These are phyloP conservation scores for Dalbergia cultrata DNA, from an alignment of 306 rosid species.

Conservation along the genomic window DNA sequence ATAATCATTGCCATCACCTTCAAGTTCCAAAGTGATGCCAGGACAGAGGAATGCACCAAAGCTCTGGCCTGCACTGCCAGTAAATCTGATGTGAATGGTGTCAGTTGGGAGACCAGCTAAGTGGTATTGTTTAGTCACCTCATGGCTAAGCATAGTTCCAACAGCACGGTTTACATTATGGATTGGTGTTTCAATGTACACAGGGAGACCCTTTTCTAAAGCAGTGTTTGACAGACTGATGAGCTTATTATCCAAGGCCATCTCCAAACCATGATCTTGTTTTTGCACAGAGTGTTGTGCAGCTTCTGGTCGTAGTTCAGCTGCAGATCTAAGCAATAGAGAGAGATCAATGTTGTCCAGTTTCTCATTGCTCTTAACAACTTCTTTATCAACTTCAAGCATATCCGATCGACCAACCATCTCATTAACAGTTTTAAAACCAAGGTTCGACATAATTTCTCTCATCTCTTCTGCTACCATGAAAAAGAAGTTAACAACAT, in stretches of 20 bases:
- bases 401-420: constrained; percentile 97
- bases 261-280: constrained; percentile 93
- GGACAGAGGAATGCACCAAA: constrained; percentile 99
- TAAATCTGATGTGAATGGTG: constrained; percentile 83
- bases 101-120: constrained; percentile 92
- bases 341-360: constrained; percentile 90
- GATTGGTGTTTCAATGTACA: constrained; percentile 82
- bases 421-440: constrained; percentile 80
- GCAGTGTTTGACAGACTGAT: constrained; percentile 79
- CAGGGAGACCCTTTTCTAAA: constrained; percentile 86
- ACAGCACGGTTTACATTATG: constrained; percentile 89
- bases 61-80: constrained; percentile 98
- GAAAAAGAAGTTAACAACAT: constrained; percentile 93
- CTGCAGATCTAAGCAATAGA: constrained; percentile 88
- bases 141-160: constrained; percentile 99
- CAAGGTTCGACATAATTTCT: constrained; percentile 92
- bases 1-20: constrained; percentile 97
- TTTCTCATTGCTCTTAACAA: constrained; percentile 75
- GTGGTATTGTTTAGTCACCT: constrained; percentile 86
- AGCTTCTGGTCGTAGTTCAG: constrained; percentile 95
- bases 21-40: constrained; percentile 95
- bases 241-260: constrained; percentile 89
- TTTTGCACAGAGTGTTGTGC: constrained; percentile 93
- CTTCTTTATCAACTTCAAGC: constrained; percentile 95
- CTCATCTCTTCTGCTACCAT: constrained; percentile 97